Evolutionary conservation across 331 rosid genomes (phyloP).

Genomic region (Quercus tomentella): DNA sequence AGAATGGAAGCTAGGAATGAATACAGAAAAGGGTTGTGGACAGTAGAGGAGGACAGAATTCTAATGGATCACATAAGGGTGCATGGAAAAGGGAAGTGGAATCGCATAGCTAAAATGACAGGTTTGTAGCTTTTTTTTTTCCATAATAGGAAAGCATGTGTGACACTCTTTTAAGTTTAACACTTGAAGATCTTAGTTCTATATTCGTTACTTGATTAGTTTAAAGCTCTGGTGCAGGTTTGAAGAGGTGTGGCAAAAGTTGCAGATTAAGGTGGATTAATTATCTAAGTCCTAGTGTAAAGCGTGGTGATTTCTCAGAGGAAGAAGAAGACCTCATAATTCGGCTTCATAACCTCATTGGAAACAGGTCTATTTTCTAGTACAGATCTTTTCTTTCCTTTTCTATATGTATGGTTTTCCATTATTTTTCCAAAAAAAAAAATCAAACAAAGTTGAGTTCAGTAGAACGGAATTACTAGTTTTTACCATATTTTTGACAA

Average conservation of each 20-base stretch:
- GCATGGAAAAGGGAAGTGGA: slow-evolving; percentile 62
- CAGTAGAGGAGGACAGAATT: slow-evolving; percentile 43
- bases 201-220: neutral
- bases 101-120: slow-evolving; percentile 43
- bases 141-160: neutral
- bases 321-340: slow-evolving; percentile 63
- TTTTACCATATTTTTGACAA: no score
- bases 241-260: slow-evolving; percentile 71
- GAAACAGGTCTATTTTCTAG: slow-evolving; percentile 36
- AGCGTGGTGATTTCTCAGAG: slow-evolving; percentile 52
- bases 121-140: slow-evolving; percentile 10
- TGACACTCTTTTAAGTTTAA: no score
- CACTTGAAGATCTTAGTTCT: neutral
- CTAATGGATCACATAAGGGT: slow-evolving; percentile 34
- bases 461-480: no score
- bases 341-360: slow-evolving; percentile 64
- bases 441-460: no score
- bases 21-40: slow-evolving; percentile 50
- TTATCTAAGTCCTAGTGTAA: slow-evolving; percentile 52
- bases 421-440: no score
- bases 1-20: slow-evolving; percentile 33
- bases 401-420: no score
- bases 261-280: slow-evolving; percentile 68
- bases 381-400: neutral
- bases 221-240: slow-evolving; percentile 18